Base-by-base conservation (phyloP, 495 filamentous ascomycete genomes). In the Chlorociboria aeruginascens region DNA sequence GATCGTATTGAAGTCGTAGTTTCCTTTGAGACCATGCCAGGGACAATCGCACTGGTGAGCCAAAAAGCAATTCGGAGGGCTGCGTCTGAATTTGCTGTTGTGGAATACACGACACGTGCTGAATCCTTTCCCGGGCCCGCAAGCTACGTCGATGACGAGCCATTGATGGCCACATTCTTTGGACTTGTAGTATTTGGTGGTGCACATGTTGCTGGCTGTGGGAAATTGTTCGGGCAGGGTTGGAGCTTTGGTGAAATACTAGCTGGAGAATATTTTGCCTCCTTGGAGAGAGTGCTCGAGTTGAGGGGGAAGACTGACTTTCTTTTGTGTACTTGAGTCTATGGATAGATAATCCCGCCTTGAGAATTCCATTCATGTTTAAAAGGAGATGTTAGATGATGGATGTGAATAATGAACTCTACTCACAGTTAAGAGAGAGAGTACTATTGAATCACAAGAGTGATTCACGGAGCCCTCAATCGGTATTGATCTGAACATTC, bases 1-100 rank as follows among this genome's bases (percentile, higher is more conserved):
- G 13, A 51, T 25, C 9, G n/a, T 17, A 32, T 51, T 51, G 37
- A 28, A 33, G 29, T 51, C 49, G 38, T 51, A 51, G 37, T 42
- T 33, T 2, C 43, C 49, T 14, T 36, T 40, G 12, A 40, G 29
- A 10, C 33, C 43, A 45, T 46, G 43, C 37, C 31, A 32, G 7
- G 49, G 49, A 28, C 49, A 51, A 11, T 33, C 20, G 11, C 13
- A n/a, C 9, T 14, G 33, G 42, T 9, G 8, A 32, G 29, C 42
- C n/a, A 9, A 31, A 16, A 17, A 16, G 9, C 12, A 33, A 1
- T 12, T 32, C 1, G 20, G 42, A 14, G 20, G 28, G 1, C 8
- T 9, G 8, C n/a, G 20, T 30, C 20, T 11, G 20, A 12, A 20
- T 12, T 29, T 12, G 8, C 42, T 6, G 13, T 13, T 31, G 2